Evolutionary conservation across 129 eudicot species (phyloP).

Genomic region (Glebionis coronaria): DNA sequence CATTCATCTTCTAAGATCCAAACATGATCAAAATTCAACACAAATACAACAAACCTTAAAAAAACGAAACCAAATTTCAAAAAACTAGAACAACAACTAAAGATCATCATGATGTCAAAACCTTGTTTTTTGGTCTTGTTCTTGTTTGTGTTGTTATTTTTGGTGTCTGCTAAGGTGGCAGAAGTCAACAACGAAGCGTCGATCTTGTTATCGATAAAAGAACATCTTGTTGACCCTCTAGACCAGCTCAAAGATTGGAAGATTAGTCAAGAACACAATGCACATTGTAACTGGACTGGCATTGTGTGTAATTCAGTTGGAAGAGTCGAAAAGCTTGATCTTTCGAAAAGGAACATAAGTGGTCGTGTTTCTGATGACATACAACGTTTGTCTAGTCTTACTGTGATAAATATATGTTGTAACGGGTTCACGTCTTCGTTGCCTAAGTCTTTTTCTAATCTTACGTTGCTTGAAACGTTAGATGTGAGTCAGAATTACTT

Average conservation of each 20-base stretch:
- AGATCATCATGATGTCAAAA: conserved; percentile 17
- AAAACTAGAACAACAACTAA: conserved; percentile 3
- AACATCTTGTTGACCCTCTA: conserved; percentile 58
- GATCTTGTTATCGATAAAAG: conserved; percentile 57
- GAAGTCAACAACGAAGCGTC: conserved; percentile 41
- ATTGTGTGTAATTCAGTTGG: conserved; percentile 66
- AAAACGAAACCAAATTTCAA: neutral
- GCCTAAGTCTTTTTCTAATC: conserved; percentile 57
- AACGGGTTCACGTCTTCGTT: conserved; percentile 68
- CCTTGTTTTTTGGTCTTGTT: conserved; percentile 15
- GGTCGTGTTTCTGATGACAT: conserved; percentile 59
- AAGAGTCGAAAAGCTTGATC: conserved; percentile 52
- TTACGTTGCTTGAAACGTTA: conserved; percentile 39
- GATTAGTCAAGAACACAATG: conserved; percentile 23
- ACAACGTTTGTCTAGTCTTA: conserved; percentile 40
- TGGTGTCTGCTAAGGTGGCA: conserved; percentile 25
- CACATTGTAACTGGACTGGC: conserved; percentile 81
- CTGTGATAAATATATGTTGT: conserved; percentile 53
- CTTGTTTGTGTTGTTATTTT: conserved; percentile 31
- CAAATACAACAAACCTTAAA: conserved; percentile 13
- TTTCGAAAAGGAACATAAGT: conserved; percentile 63
- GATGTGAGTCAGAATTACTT: conserved; percentile 83
- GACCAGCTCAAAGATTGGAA: conserved; percentile 65
- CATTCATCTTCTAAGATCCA: conserved; percentile 31
- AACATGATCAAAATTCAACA: conserved; percentile 33